A percentile compares a stretch with the other conserved stretches of the same genome.
Conservation (phyloP, 768 basidiomycete species). For the Suillus bovinus region DNA sequence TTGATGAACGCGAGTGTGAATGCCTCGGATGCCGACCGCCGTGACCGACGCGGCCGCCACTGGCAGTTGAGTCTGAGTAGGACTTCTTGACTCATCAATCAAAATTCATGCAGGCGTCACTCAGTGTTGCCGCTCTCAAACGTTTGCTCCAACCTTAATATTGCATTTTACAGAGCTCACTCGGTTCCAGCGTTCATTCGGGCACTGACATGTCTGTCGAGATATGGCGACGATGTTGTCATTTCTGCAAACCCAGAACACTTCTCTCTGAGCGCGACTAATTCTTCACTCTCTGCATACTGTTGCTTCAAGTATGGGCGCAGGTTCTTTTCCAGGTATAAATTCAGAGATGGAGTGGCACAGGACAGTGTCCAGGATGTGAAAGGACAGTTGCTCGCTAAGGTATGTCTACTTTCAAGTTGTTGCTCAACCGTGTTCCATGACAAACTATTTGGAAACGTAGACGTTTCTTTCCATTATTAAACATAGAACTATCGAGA, state of each 20-base stretch:
- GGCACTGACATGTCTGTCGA: conserved; percentile 73
- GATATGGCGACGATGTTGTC: conserved; percentile 80
- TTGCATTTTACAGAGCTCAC: conserved; percentile 23
- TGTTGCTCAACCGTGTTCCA: neutral
- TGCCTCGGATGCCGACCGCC: neutral
- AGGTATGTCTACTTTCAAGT: conserved; percentile 49
- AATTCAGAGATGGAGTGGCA: conserved; percentile 33
- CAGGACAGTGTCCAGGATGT: conserved; percentile 44
- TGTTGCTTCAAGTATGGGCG: conserved; percentile 72
- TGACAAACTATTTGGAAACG: conserved; percentile 2
- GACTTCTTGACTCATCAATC: neutral
- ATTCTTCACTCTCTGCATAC: conserved; percentile 81
- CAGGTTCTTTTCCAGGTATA: conserved; percentile 71
- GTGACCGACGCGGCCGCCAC: neutral
- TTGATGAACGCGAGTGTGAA: neutral
- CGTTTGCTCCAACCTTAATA: conserved; percentile 30
- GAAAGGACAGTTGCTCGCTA: conserved; percentile 68
- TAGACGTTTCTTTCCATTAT: conserved; percentile 74
- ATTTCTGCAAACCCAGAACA: conserved; percentile 63
- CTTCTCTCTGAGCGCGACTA: conserved; percentile 70
- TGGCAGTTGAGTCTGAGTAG: neutral
- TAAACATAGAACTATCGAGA: conserved; percentile 73
- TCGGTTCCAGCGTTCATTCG: conserved; percentile 63
- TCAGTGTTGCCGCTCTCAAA: conserved; percentile 58
- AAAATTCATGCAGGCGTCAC: conserved; percentile 61